Base-by-base conservation (phyloP, 2,329 filamentous ascomycete genomes). In the Neonectria ditissima region DNA sequence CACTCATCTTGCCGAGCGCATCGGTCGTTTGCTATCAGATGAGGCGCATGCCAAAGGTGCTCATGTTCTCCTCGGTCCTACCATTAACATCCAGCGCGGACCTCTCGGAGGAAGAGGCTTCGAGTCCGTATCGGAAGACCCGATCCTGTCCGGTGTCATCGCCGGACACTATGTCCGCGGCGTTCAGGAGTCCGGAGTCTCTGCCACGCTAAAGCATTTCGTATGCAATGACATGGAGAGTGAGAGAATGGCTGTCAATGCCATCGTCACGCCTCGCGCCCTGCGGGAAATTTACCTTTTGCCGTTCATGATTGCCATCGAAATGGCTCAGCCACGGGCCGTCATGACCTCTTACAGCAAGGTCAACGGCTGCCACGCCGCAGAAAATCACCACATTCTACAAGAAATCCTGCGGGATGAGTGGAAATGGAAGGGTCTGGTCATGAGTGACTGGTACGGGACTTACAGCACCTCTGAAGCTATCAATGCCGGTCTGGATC, bases 51-150 rank as follows among this genome's bases (percentile, higher is more conserved):
- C 70, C 56, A 93, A 93, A 79, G 90, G 91, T 63, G 83, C 90
- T n/a, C 89, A 93, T 73, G 84, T 92, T 10, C 86, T 90, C 67
- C 82, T 93, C 14, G 91, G 90, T 7, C 91, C 91, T 4, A 84
- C 81, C 0, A 80, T 83, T 63, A 83, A 79, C 68, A 81, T 82
- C 47, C 80, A 82, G 45, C 75, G 81, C 9, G 78, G 77, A 5
- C 81, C 81, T 0, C 74, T 81, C 6, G 81, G 76, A 5, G 81
- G 81, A n/a, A 71, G 81, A 54, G 79, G 79, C 32, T 82, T 82
- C 59, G 81, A 83, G 67, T 80, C 77, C 54, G 74, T 81, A 48
- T 78, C 76, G 26, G 79, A 83, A 63, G 81, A 83, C 61, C 80
- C 81, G n/a, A 70, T 82, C 16, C 70, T 82, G 2, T 76, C 80